Evolutionary conservation across 345 rosid species (phyloP).

Genomic region (Citrus reticulata): DNA sequence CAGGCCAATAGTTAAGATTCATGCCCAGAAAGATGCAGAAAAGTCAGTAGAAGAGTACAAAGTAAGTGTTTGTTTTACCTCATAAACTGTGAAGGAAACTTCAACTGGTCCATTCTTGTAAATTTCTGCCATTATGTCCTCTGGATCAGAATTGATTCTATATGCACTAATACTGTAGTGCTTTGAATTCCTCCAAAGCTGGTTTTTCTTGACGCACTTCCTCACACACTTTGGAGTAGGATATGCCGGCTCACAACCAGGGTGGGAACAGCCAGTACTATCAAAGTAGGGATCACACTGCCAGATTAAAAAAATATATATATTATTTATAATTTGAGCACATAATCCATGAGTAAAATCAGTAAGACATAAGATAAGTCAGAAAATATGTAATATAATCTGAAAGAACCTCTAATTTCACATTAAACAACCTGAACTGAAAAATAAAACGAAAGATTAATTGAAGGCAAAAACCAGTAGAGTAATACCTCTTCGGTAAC

Average conservation of each 20-base stretch:
- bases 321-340: neutral
- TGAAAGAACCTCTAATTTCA: neutral
- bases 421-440: neutral
- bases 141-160: constrained; percentile 60
- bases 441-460: neutral
- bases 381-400: neutral
- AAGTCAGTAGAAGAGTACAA: neutral
- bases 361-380: constrained; percentile 1
- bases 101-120: constrained; percentile 91
- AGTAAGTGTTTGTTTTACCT: constrained; percentile 40
- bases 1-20: neutral
- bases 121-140: constrained; percentile 81
- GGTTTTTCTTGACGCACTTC: constrained; percentile 66
- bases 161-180: constrained; percentile 74
- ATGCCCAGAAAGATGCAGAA: neutral
- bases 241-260: constrained; percentile 89
- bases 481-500: constrained; percentile 82
- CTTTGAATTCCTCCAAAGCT: constrained; percentile 70
- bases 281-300: constrained; percentile 98
- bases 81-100: constrained; percentile 85
- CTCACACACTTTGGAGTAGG: constrained; percentile 79
- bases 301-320: neutral
- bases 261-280: constrained; percentile 84
- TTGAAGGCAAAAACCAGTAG: neutral
- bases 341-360: constrained; percentile 6